Percentiles rank a stretch among this genome's conserved stretches.
phyloP scores from a whole-genome alignment of 1,139 yeast species.

The Entelexis paramagnoliae region DNA sequence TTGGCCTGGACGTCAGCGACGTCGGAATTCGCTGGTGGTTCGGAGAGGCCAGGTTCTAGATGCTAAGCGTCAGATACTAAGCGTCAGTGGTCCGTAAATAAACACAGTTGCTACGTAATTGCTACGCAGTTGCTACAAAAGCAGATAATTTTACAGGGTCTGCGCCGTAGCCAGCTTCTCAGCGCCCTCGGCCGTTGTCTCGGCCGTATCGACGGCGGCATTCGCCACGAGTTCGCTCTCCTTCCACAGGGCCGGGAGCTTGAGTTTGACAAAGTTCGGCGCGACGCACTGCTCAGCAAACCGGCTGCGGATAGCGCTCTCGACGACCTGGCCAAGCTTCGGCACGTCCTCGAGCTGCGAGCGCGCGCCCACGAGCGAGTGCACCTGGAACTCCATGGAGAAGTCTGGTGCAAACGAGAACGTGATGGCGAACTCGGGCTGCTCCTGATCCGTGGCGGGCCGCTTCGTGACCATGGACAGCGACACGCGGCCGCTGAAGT shows the following conservation, averaged over 20 bases:
- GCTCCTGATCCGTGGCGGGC: conserved; percentile 13
- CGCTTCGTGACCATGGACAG: conserved; percentile 50
- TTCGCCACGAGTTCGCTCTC: conserved; percentile 2
- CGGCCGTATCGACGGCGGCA: conserved; percentile 5
- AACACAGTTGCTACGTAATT: too few relatives aligned
- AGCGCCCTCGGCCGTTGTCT: conserved; percentile 8
- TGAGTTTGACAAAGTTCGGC: conserved; percentile 79
- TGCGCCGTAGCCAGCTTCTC: conserved; percentile 14
- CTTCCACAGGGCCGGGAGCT: conserved; percentile 73
- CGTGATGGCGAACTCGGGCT: conserved; percentile 60
- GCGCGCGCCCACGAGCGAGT: conserved; percentile 82
- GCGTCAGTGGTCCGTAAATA: too few relatives aligned
- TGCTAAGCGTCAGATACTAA: too few relatives aligned
- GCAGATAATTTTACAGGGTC: background rate
- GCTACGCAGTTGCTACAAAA: too few relatives aligned
- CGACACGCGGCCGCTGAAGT: conserved; percentile 87
- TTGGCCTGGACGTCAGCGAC: conserved; percentile 49
- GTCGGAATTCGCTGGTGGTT: conserved; percentile 52
- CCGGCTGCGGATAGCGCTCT: conserved; percentile 74
- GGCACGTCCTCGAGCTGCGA: conserved; percentile 91
- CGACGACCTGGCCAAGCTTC: conserved; percentile 74
- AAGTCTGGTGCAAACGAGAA: conserved; percentile 89
- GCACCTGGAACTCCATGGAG: conserved; percentile 72
- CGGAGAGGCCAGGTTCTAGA: conserved; percentile 3
- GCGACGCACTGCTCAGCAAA: conserved; percentile 87